phyloP scores from a whole-genome alignment of 768 basidiomycete species.

The Amyloporia xantha region DNA sequence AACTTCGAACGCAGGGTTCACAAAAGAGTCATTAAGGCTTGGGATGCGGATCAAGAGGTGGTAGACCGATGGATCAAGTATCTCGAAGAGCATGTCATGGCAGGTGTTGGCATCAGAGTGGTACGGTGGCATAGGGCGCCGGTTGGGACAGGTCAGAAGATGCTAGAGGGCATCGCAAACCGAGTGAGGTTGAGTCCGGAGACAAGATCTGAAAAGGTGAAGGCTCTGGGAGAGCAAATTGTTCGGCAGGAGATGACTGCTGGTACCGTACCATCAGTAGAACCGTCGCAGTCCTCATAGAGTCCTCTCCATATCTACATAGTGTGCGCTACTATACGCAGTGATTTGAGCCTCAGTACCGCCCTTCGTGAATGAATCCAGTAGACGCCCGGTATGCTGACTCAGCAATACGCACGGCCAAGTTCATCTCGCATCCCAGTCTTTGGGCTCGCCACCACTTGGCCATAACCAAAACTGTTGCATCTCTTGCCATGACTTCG shows the following conservation, averaged over 20 bases:
- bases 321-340: too few relatives aligned
- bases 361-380: too few relatives aligned
- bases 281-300: too few relatives aligned
- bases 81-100: slow-evolving; percentile 64
- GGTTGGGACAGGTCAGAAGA: slow-evolving; percentile 41
- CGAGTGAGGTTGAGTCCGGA: slow-evolving; percentile 26
- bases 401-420: too few relatives aligned
- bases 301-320: too few relatives aligned
- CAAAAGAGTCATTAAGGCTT: slow-evolving; percentile 84
- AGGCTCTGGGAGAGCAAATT: slow-evolving; percentile 33
- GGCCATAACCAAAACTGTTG: not conserved
- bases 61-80: slow-evolving; percentile 79
- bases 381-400: too few relatives aligned
- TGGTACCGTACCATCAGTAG: too few relatives aligned
- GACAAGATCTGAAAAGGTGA: slow-evolving; percentile 23
- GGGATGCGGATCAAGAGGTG: slow-evolving; percentile 76
- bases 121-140: slow-evolving; percentile 69
- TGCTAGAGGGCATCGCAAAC: slow-evolving; percentile 29
- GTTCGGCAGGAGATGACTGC: slow-evolving; percentile 28
- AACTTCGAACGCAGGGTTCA: slow-evolving; percentile 87
- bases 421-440: too few relatives aligned
- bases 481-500: slow-evolving; percentile 34
- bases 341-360: too few relatives aligned
- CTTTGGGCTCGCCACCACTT: too few relatives aligned
- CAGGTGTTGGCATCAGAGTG: slow-evolving; percentile 83